These are phyloP conservation scores for Neurospora africana DNA, from an alignment of 495 filamentous ascomycete species.

Conservation along the genomic window DNA sequence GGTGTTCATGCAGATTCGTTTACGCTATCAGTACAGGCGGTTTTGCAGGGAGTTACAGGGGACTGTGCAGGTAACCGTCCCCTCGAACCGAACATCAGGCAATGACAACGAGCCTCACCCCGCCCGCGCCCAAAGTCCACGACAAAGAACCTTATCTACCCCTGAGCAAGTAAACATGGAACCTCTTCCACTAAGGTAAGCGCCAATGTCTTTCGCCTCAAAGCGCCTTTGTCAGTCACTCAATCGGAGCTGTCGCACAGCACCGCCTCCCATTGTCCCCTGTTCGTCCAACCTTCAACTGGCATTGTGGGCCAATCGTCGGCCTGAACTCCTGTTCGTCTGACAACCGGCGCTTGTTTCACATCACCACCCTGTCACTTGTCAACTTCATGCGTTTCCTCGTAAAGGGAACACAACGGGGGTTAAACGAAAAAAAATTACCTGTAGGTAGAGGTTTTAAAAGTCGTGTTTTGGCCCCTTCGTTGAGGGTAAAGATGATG, in stretches of 20 bases:
- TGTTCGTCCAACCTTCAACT: not conserved
- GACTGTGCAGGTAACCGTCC: not conserved
- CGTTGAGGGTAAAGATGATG: not conserved
- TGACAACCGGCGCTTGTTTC: slow-evolving; percentile 8
- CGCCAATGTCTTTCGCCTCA: not conserved
- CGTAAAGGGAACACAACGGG: not conserved
- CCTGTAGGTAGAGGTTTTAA: too few species aligned
- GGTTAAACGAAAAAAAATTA: not conserved
- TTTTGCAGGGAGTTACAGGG: not conserved
- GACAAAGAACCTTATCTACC: not conserved
- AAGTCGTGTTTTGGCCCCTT: not conserved
- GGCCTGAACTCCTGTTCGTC: not conserved
- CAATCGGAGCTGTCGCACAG: not conserved
- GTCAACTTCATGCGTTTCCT: not conserved
- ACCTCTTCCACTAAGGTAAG: not conserved
- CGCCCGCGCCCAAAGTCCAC: not conserved
- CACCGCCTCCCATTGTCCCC: not conserved
- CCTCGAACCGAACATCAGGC: not conserved
- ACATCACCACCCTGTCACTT: not conserved
- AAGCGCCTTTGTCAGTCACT: not conserved
- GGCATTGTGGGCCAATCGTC: not conserved
- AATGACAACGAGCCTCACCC: not conserved
- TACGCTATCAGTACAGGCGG: not conserved
- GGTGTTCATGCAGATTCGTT: not conserved
- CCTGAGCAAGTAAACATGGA: not conserved